Evolutionary conservation across 306 rosid genomes (phyloP).

Genomic region (Cicer chorassanicum): DNA sequence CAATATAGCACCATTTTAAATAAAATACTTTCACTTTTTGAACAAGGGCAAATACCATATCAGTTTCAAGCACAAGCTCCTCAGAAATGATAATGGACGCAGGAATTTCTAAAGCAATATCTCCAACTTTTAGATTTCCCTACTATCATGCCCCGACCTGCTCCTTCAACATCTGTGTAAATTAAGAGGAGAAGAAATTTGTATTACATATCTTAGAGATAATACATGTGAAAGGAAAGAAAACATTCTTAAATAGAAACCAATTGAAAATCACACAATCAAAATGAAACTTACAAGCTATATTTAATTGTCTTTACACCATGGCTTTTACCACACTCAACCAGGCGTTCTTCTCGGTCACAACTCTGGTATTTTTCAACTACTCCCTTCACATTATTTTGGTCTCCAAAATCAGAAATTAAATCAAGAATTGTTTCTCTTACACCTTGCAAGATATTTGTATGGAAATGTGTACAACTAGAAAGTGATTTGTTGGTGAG

Average conservation of each 20-base stretch:
- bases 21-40: conserved; percentile 20
- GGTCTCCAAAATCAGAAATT: conserved; percentile 55
- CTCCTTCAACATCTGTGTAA: conserved; percentile 76
- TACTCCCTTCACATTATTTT: conserved; percentile 46
- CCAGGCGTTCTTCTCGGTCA: conserved; percentile 59
- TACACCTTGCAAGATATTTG: conserved; percentile 54
- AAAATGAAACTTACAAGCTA: conserved; percentile 66
- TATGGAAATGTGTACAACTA: conserved; percentile 49
- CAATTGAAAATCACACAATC: conserved; percentile 24
- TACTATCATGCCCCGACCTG: conserved; percentile 82
- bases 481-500: conserved; percentile 58
- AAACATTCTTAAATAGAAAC: conserved; percentile 25
- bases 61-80: conserved; percentile 65
- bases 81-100: conserved; percentile 74
- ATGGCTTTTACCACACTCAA: conserved; percentile 75
- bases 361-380: conserved; percentile 54
- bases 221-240: conserved; percentile 19
- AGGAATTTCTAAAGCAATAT: conserved; percentile 83
- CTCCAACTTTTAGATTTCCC: conserved; percentile 80
- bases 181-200: conserved; percentile 31
- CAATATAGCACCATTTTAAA: conserved; percentile 33
- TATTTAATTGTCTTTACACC: conserved; percentile 69
- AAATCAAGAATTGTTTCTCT: conserved; percentile 49
- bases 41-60: conserved; percentile 62
- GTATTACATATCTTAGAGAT: conserved; percentile 11